A percentile compares a stretch with the other conserved stretches of the same genome.
Conservation (phyloP, 768 basidiomycete genomes). For the Xerocomus brunneocitrinus region DNA sequence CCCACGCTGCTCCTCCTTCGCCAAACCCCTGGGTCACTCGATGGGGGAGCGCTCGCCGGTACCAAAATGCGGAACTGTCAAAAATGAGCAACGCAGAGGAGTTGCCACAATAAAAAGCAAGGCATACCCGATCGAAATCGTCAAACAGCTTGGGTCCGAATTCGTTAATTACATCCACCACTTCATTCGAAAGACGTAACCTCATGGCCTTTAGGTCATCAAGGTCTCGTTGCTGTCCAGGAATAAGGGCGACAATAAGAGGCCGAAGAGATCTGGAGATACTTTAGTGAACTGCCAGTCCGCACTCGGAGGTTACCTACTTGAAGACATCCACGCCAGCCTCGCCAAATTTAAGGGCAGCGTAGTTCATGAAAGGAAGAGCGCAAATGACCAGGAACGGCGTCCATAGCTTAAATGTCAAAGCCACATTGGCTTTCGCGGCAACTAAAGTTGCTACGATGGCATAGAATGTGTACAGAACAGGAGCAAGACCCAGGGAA, state of each 20-base stretch:
- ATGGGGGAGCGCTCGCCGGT: constrained; percentile 80
- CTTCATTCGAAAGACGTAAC: constrained; percentile 73
- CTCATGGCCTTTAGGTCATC: constrained; percentile 73
- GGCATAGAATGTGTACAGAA: constrained; percentile 82
- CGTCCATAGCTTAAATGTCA: constrained; percentile 64
- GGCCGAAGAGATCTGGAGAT: constrained; percentile 79
- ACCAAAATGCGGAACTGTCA: constrained; percentile 71
- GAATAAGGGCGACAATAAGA: constrained; percentile 79
- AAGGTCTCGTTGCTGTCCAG: constrained; percentile 81
- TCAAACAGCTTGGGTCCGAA: constrained; percentile 85
- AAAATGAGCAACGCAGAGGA: constrained; percentile 1
- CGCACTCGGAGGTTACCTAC: constrained; percentile 43
- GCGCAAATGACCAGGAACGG: constrained; percentile 71
- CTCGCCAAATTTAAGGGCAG: constrained; percentile 95
- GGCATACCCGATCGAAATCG: constrained; percentile 74
- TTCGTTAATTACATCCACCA: constrained; percentile 78
- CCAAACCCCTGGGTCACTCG: constrained; percentile 71
- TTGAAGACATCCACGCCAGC: constrained; percentile 97
- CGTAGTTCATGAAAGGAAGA: constrained; percentile 86
- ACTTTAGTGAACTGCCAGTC: constrained; percentile 6
- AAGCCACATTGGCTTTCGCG: constrained; percentile 57
- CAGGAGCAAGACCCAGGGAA: constrained; percentile 83
- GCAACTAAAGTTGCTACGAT: constrained; percentile 71
- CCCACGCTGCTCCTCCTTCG: constrained; percentile 75
- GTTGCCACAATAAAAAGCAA: constrained; percentile 1